Percentiles rank a stretch among this genome's conserved stretches.
These are phyloP conservation scores for Gigaspora rosea DNA, from an alignment of 192 early-diverging fungal genomes.

Conservation along the genomic window DNA sequence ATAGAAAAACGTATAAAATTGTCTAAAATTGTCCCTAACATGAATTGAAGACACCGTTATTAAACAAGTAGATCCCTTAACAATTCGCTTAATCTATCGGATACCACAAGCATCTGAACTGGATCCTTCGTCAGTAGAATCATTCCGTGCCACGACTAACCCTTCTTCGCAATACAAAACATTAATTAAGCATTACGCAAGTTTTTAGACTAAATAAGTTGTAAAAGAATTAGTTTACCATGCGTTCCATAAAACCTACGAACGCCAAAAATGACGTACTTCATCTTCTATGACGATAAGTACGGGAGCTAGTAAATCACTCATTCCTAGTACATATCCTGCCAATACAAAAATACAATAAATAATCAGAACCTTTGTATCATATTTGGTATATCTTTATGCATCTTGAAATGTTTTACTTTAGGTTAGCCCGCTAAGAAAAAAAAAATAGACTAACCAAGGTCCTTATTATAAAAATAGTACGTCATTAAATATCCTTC, in stretches of 20 bases:
- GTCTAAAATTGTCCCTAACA: too few species aligned
- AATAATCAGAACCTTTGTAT: too few species aligned
- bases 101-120: too few species aligned
- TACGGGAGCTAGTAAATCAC: conserved; percentile 88
- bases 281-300: conserved; percentile 89
- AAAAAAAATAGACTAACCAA: conserved; percentile 44
- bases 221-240: conserved; percentile 55
- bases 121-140: too few species aligned
- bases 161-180: background rate
- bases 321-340: conserved; percentile 98
- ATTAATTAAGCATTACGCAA: background rate
- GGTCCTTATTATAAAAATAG: conserved; percentile 79
- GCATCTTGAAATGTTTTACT: too few species aligned
- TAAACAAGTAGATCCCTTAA: too few species aligned
- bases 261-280: conserved; percentile 91
- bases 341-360: background rate
- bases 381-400: too few species aligned
- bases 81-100: too few species aligned
- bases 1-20: too few species aligned
- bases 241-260: conserved; percentile 84
- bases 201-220: background rate
- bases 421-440: too few species aligned
- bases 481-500: conserved; percentile 93
- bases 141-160: too few species aligned
- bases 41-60: too few species aligned